Base-by-base conservation (phyloP, 306 rosid species). In the Prunus mira region DNA sequence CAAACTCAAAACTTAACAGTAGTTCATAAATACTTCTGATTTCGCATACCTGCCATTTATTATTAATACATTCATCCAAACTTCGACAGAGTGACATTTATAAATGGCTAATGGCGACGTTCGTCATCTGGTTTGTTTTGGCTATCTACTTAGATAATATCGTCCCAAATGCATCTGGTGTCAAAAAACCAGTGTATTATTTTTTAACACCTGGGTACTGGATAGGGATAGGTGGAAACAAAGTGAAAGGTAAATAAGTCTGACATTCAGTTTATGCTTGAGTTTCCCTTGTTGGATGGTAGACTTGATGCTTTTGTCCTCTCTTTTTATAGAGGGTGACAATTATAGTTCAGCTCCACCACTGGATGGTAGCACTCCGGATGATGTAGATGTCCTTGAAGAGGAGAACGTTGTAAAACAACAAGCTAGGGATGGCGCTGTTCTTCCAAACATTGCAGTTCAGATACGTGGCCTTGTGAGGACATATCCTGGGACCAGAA, bases 91-190 rank as follows among this genome's bases (percentile, higher is more conserved):
- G 86, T 80, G 95, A 77, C 71, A 86, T 89, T 73, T 94, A 86
- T 75, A 58, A 8, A 57, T 92, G 96, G 98, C 84, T 90, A 65
- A 30, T 87, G 74, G 92, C 70, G 11, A 92, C 95, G 30, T 94
- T 92, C 84, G 10, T 90, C 69, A 28, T 92, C 75, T 94, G 98
- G 98, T 85, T 90, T 49, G 41, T 89, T 76, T 82, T 94, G 82
- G 97, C 98, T 69, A 79, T 94, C 76, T 94, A 92, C 90, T 88
- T 94, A 4, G 95, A 92, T 80, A 94, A 94, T 83, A 87, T 94
- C 74, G 80, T 92, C 74, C 98, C 95, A 32, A 89, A 95, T 76
- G 91, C 89, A 50, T 84, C 90, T 65, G 98, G 98, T 73, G 91
- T 95, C 76, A 88, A 96, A 83, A 95, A 89, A 83, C 86, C 97